phyloP scores from a whole-genome alignment of 2,329 filamentous ascomycete genomes.

The Ascochyta viciae-villosae region DNA sequence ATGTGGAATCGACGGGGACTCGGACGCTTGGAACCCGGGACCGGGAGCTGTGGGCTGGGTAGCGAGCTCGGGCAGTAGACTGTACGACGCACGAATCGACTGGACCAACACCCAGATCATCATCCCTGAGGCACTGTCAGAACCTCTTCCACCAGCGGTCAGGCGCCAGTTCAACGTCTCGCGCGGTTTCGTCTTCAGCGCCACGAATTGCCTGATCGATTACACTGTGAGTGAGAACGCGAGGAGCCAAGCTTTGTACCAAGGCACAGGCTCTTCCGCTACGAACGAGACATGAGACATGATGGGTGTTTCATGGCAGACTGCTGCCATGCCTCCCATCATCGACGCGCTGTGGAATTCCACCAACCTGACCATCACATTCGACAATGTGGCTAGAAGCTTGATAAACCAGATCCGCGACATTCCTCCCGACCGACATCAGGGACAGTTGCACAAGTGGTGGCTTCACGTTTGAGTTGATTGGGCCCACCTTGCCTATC shows the following conservation, averaged over 20 bases:
- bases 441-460: constrained; percentile 4
- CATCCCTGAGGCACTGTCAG: background rate
- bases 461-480: constrained; percentile 3
- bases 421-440: background rate
- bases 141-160: background rate
- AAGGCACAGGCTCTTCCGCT: background rate
- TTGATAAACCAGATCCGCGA: constrained; percentile 11
- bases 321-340: no score
- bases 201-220: background rate
- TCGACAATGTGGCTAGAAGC: constrained; percentile 7
- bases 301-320: no score
- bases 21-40: background rate
- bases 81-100: background rate
- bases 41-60: background rate
- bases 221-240: background rate
- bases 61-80: background rate
- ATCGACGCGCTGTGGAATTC: constrained; percentile 9
- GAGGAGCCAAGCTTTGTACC: background rate
- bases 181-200: background rate
- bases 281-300: background rate
- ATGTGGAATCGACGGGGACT: background rate
- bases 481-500: constrained; percentile 11
- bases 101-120: constrained; percentile 1
- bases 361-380: constrained; percentile 1
- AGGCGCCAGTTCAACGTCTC: no score